phyloP scores from a whole-genome alignment of 1,284 basidiomycete species.

The Neolentinus lepideus region DNA sequence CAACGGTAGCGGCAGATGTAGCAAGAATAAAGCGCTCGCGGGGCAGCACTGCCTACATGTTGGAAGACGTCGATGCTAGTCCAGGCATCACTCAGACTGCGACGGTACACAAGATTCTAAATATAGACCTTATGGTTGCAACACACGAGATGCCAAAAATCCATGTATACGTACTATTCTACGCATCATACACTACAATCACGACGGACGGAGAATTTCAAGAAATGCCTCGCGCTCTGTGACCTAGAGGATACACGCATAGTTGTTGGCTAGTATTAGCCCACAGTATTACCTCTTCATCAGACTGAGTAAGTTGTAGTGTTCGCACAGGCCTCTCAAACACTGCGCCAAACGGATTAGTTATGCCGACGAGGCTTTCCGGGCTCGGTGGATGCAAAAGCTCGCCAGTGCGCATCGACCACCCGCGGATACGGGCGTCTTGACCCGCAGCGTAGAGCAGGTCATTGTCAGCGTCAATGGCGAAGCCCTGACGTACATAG shows the following conservation, averaged over 20 bases:
- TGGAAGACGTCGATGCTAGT: too few species aligned
- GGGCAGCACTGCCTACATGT: too few species aligned
- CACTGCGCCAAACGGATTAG: slow-evolving; percentile 23
- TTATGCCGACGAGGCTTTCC: slow-evolving; percentile 2
- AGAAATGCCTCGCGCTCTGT: neutral
- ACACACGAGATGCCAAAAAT: too few species aligned
- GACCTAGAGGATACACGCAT: neutral
- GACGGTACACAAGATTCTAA: too few species aligned
- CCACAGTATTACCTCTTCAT: neutral
- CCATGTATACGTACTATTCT: too few species aligned
- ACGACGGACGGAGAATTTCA: too few species aligned
- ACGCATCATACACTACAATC: too few species aligned
- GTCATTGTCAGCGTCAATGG: slow-evolving; percentile 49
- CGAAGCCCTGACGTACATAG: slow-evolving; percentile 65
- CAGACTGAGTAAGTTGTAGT: neutral
- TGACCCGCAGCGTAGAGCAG: slow-evolving; percentile 71
- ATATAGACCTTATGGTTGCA: too few species aligned
- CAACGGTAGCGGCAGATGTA: neutral
- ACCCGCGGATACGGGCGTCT: slow-evolving; percentile 53
- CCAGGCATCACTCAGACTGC: too few species aligned
- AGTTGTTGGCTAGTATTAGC: neutral
- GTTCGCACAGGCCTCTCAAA: neutral
- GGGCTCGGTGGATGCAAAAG: slow-evolving; percentile 21
- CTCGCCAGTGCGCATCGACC: slow-evolving; percentile 54
- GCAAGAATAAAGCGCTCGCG: neutral